Base-by-base conservation (phyloP, 805 yeast species). In the Wickerhamiella nectarea region DNA sequence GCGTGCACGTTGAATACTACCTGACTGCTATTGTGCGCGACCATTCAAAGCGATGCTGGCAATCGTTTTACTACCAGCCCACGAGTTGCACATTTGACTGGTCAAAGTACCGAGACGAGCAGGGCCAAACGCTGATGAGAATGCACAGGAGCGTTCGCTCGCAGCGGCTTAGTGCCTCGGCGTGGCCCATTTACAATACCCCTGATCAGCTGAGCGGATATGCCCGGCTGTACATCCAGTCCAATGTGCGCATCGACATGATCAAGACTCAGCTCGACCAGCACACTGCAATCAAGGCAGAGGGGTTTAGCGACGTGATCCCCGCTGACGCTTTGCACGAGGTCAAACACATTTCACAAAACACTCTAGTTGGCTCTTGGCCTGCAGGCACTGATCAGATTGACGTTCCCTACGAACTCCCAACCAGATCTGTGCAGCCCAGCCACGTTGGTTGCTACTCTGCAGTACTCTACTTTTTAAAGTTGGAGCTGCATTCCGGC, bases 11-110 rank as follows among this genome's bases (percentile, higher is more conserved):
- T 17, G 43, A 40, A 34, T 40, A 40, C 38, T 36, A 40, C 25
- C 15, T 40, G 26, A 40, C 43, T 12, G 25, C 43, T 4, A 40
- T 40, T 40, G 26, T 40, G 3, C 37, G 43, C 14, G 31, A 34
- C 19, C 28, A 40, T 11, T 34, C 38, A 21, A 40, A 40, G 31
- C 43, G 43, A 14, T 40, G 43, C 43, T 40, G 43, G 43, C 43
- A 40, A n/a, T 19, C 33, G 38, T 40, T 40, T 40, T 34, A 4
- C 26, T 40, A 34, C 29, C 38, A 24, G 8, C 43, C 43, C 12
- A 34, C 36, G 17, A 34, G 26, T 17, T 17, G 22, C 20, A 24
- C 37, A 10, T 29, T 40, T 18, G 26, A 40, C 31, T 14, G 31
- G 33, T 28, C 29, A 12, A 40, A 40, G 12, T 40, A 31, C 22